These are phyloP conservation scores for Fomitopsis pulvina DNA, from an alignment of 768 basidiomycete genomes.

Conservation along the genomic window DNA sequence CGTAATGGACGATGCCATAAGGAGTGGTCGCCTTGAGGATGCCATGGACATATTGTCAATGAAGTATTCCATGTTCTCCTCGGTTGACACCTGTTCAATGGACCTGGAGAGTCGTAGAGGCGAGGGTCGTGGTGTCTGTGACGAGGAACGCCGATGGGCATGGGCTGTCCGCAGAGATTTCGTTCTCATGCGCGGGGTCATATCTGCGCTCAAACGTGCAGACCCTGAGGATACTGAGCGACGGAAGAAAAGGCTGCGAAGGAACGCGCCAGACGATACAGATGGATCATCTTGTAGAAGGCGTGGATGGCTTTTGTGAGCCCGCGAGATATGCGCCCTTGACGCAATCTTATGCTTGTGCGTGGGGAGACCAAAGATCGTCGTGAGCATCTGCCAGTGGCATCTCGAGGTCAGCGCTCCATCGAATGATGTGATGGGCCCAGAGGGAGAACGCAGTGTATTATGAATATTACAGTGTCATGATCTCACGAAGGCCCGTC, in stretches of 20 bases:
- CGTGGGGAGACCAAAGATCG: slow-evolving; percentile 51
- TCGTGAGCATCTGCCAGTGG: slow-evolving; percentile 34
- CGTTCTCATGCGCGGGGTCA: slow-evolving; percentile 10
- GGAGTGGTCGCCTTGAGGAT: slow-evolving; percentile 17
- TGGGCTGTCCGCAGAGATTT: slow-evolving; percentile 6
- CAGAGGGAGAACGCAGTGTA: background rate
- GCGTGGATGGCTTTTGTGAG: slow-evolving; percentile 9
- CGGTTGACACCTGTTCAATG: slow-evolving; percentile 1
- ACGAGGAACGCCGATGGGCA: slow-evolving; percentile 13
- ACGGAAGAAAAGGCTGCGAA: slow-evolving; percentile 21
- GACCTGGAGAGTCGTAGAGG: slow-evolving; percentile 1
- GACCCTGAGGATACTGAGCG: slow-evolving; percentile 10
- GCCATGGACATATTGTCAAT: slow-evolving; percentile 18
- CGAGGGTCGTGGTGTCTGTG: slow-evolving; percentile 5
- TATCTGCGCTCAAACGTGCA: slow-evolving; percentile 10
- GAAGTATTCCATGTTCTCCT: slow-evolving; percentile 15
- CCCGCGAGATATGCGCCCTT: slow-evolving; percentile 16
- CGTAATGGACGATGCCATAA: slow-evolving; percentile 2
- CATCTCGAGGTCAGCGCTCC: background rate
- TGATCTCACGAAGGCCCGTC: background rate
- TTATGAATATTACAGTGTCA: background rate
- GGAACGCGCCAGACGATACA: slow-evolving; percentile 14
- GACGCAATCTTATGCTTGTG: slow-evolving; percentile 48
- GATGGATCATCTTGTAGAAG: slow-evolving; percentile 8
- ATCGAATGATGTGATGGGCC: background rate